Conservation (phyloP, 768 basidiomycete genomes). For the Suillus clintonianus region DNA sequence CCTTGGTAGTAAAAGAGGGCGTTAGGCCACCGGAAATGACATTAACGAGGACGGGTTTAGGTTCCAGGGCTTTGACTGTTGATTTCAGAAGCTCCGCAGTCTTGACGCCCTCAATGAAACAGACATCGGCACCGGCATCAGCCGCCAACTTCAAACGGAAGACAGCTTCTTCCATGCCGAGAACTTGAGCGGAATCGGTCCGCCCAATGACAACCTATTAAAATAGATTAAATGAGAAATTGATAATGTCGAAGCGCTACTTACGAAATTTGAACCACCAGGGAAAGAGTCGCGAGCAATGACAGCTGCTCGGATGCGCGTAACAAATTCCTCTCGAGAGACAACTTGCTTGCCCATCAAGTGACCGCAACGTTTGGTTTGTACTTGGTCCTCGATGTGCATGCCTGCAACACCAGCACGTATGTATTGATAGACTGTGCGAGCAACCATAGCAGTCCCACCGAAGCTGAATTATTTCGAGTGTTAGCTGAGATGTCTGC, state of each 20-base stretch:
- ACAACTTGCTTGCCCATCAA: slow-evolving; percentile 82
- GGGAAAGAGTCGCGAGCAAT: slow-evolving; percentile 76
- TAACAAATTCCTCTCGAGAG: slow-evolving; percentile 73
- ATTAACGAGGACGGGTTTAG: slow-evolving; percentile 79
- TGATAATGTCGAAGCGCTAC: slow-evolving; percentile 8
- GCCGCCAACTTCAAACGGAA: slow-evolving; percentile 67
- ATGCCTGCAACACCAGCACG: slow-evolving; percentile 71
- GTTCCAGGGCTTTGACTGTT: slow-evolving; percentile 67
- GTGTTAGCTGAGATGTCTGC: slow-evolving; percentile 17
- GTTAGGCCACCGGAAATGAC: slow-evolving; percentile 80
- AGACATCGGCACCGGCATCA: slow-evolving; percentile 75
- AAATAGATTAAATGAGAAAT: not conserved
- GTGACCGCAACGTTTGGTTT: slow-evolving; percentile 80
- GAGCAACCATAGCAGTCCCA: slow-evolving; percentile 73
- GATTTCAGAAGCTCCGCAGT: slow-evolving; percentile 62
- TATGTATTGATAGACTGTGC: slow-evolving; percentile 71
- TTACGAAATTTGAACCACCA: slow-evolving; percentile 72
- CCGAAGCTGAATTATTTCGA: slow-evolving; percentile 48
- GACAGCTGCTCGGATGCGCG: slow-evolving; percentile 76
- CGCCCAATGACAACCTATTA: slow-evolving; percentile 69
- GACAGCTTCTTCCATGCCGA: slow-evolving; percentile 79
- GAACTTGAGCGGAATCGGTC: slow-evolving; percentile 76
- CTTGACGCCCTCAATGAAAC: slow-evolving; percentile 80
- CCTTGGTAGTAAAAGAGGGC: slow-evolving; percentile 67
- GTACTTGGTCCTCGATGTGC: slow-evolving; percentile 83